Evolutionary conservation across 2,329 filamentous ascomycete species (phyloP), one percentile per base, ranked within the genome.

Genomic region (Rachicladosporium sp.): DNA sequence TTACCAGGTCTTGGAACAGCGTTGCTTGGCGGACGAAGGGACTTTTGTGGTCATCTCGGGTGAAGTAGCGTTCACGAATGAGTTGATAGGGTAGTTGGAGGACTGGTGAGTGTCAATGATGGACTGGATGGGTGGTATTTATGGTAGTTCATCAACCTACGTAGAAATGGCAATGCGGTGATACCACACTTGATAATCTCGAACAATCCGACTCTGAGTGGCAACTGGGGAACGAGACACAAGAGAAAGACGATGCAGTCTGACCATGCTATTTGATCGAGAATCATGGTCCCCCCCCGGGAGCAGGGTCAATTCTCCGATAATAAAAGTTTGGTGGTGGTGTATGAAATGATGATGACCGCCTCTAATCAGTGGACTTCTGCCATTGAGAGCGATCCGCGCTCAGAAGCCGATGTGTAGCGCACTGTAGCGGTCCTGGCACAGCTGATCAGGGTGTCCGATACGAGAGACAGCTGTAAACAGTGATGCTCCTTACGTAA

Each of bases 231-330:
- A 3, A 76, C 65, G 10, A 89, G 70, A 51, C 84, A 79, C 32
- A 80, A 37, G 36, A 82, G 70, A 54, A 88, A 91, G 42, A 78
- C 74, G 23, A 80, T 42, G 63, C 82, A 87, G 64, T 91, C 85
- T 21, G 86, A 57, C 59, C 81, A 80, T 5, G 79, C 84, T 33
- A 91, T 74, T 42, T 80, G 78, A 29, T 74, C 73, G 32, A 91
- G 67, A 43, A 86, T 80, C 81, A 88, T 87, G 46, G 43, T 63
- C 23, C 8, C 23, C 8, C 23, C 23, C 23, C 23, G 23, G 23
- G 23, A 27, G n/a, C n/a, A n/a, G n/a, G n/a, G n/a, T 27, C 23
- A 27, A 27, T 27, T 7, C 23, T 27, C 8, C 23, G 8, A 27
- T 27, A 27, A 27, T 27, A 7, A 27, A 27, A 7, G 6, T 27